phyloP scores from a whole-genome alignment of 148 eudicot species.

The Dianthus caryophyllus region DNA sequence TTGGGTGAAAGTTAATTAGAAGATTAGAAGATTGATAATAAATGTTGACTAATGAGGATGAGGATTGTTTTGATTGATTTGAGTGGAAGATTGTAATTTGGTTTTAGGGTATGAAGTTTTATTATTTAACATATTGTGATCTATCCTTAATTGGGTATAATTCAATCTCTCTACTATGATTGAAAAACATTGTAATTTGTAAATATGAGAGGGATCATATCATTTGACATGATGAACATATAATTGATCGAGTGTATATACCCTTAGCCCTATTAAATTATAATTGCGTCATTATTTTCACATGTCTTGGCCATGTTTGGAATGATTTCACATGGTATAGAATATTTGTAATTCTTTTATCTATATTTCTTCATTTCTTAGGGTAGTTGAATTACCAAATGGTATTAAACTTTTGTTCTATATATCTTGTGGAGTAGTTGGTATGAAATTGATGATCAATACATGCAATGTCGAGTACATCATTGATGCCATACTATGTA shows the following conservation, averaged over 20 bases:
- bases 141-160: conserved; percentile 17
- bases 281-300: background rate
- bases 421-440: background rate
- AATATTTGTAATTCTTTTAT: background rate
- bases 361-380: background rate
- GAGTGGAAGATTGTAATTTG: conserved; percentile 12
- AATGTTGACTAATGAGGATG: background rate
- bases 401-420: background rate
- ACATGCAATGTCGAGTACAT: background rate
- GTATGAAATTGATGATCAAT: background rate
- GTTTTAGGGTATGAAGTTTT: conserved; percentile 17
- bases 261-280: background rate
- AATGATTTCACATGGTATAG: conserved; percentile 22
- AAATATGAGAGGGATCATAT: conserved; percentile 19
- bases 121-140: background rate
- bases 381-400: background rate
- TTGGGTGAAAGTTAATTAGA: conserved; percentile 20
- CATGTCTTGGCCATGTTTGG: conserved; percentile 26
- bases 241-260: conserved; percentile 14
- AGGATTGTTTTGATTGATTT: background rate
- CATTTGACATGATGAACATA: conserved; percentile 20
- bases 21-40: conserved; percentile 19
- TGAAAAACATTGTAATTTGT: conserved; percentile 19
- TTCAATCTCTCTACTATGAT: conserved; percentile 18
- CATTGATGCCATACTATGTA: background rate